These are phyloP conservation scores for Saccharomycopsis malanga DNA, from an alignment of 805 yeast species.

Conservation along the genomic window DNA sequence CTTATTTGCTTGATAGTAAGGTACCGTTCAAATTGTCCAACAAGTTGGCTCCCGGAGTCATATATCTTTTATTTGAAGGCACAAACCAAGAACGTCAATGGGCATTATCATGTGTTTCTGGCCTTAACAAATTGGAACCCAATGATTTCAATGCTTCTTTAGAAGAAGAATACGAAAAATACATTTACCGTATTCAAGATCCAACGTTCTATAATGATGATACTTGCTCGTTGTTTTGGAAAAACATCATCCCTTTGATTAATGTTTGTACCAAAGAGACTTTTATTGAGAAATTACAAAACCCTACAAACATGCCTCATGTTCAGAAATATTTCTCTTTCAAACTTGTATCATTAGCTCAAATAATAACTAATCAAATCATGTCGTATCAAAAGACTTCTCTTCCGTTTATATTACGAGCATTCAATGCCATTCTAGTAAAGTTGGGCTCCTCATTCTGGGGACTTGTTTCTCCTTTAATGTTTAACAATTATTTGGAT, in stretches of 20 bases:
- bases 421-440: slow-evolving; percentile 38
- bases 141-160: slow-evolving; percentile 33
- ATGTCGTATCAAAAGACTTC: slow-evolving; percentile 38
- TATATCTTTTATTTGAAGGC: slow-evolving; percentile 53
- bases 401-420: slow-evolving; percentile 48
- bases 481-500: slow-evolving; percentile 51
- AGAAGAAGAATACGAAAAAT: slow-evolving; percentile 48
- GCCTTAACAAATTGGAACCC: slow-evolving; percentile 16
- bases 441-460: slow-evolving; percentile 45
- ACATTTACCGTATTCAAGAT: slow-evolving; percentile 47
- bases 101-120: slow-evolving; percentile 33
- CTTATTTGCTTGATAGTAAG: slow-evolving; percentile 11
- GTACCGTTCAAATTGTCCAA: slow-evolving; percentile 13
- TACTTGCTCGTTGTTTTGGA: slow-evolving; percentile 43
- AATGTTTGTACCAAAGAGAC: slow-evolving; percentile 31
- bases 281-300: slow-evolving; percentile 27
- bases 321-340: slow-evolving; percentile 24
- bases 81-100: slow-evolving; percentile 38
- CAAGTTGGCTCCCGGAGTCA: slow-evolving; percentile 40
- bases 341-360: slow-evolving; percentile 32
- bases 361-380: slow-evolving; percentile 43
- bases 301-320: slow-evolving; percentile 26
- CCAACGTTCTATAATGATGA: slow-evolving; percentile 40
- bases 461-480: slow-evolving; percentile 46
- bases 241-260: slow-evolving; percentile 32